These are phyloP conservation scores for Aspergillus aculeatinus DNA, from an alignment of 2,329 filamentous ascomycete genomes.

Conservation along the genomic window DNA sequence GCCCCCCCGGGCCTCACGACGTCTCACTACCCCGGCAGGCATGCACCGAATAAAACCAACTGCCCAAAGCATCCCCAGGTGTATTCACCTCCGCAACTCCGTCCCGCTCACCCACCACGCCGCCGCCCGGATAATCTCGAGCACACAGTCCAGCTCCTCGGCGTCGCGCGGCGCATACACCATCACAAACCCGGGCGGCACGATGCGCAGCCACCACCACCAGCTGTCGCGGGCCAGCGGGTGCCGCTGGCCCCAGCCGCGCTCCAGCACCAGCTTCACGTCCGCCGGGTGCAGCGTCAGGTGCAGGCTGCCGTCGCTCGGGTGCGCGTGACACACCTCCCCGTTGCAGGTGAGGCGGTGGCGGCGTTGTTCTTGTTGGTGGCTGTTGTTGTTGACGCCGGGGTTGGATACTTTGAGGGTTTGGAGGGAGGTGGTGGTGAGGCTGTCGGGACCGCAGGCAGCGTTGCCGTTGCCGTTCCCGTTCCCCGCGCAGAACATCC, in stretches of 20 bases:
- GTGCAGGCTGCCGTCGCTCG: slow-evolving; percentile 73
- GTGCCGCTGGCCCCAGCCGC: slow-evolving; percentile 75
- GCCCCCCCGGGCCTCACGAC: not conserved
- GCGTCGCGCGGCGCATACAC: slow-evolving; percentile 74
- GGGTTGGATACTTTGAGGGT: not conserved
- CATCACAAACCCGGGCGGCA: slow-evolving; percentile 75
- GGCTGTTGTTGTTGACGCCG: not conserved
- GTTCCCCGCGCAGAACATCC: slow-evolving; percentile 60
- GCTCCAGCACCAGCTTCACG: slow-evolving; percentile 67
- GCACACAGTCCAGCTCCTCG: slow-evolving; percentile 66
- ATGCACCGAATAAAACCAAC: too few species aligned
- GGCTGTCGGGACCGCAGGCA: not conserved
- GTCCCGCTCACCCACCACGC: slow-evolving; percentile 58
- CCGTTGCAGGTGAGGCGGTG: slow-evolving; percentile 52
- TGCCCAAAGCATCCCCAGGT: not conserved
- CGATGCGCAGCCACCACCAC: slow-evolving; percentile 62
- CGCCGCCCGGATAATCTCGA: slow-evolving; percentile 70
- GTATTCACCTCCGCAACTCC: slow-evolving; percentile 7
- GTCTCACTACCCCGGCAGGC: not conserved
- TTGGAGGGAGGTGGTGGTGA: not conserved
- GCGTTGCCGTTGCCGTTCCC: not conserved
- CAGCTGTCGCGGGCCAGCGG: slow-evolving; percentile 55
- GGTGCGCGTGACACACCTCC: slow-evolving; percentile 81
- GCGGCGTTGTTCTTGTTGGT: slow-evolving; percentile 1
- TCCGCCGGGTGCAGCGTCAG: slow-evolving; percentile 78